Conservation (phyloP, 768 basidiomycete species). For the Hydnum rufescens region DNA sequence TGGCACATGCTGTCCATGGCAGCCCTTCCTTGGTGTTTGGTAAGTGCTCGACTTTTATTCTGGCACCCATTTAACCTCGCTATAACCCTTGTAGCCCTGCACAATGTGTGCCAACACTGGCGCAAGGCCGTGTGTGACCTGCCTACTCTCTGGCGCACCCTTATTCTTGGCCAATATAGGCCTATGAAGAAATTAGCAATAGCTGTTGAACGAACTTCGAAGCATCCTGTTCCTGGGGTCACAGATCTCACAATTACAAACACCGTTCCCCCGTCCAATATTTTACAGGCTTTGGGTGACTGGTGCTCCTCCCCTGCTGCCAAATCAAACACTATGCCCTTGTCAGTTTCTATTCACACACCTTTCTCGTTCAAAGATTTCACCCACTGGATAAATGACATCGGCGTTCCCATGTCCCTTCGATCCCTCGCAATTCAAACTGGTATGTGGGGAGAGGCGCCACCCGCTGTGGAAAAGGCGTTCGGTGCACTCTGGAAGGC, state of each 20-base stretch:
- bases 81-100: not conserved
- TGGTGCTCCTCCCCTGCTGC: too few relatives aligned
- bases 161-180: not conserved
- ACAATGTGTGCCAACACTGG: not conserved
- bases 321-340: too few relatives aligned
- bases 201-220: not conserved
- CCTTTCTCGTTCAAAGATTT: too few relatives aligned
- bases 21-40: not conserved
- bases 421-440: too few relatives aligned
- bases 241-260: not conserved
- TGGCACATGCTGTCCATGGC: not conserved
- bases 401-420: too few relatives aligned
- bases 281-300: too few relatives aligned
- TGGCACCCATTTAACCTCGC: not conserved
- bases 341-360: too few relatives aligned
- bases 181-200: not conserved
- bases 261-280: not conserved
- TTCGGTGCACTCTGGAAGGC: too few relatives aligned
- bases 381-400: too few relatives aligned
- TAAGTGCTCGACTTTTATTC: not conserved
- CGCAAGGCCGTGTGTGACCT: not conserved
- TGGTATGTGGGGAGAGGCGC: too few relatives aligned
- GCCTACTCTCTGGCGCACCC: not conserved
- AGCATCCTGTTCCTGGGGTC: not conserved
- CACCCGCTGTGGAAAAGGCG: too few relatives aligned